A percentile compares a stretch with the other conserved stretches of the same genome.
These are phyloP conservation scores for Purshia tridentata DNA, from an alignment of 306 rosid genomes.

Conservation along the genomic window DNA sequence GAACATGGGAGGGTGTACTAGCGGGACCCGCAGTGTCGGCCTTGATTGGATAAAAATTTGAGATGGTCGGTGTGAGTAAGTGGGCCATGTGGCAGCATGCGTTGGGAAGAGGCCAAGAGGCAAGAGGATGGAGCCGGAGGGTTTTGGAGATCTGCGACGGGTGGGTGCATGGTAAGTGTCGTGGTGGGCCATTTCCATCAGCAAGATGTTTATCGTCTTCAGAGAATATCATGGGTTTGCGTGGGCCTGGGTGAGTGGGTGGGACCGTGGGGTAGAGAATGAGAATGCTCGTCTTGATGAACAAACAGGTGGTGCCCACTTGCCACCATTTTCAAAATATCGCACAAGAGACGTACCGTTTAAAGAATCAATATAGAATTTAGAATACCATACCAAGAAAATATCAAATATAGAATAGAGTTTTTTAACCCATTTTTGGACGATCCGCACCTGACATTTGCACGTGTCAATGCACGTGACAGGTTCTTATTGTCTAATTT, in stretches of 20 bases:
- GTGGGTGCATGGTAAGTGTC: conserved; percentile 9
- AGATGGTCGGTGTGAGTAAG: conserved; percentile 34
- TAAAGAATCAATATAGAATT: neutral
- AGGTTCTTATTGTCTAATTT: neutral
- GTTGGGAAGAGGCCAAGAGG: neutral
- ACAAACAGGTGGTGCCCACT: neutral
- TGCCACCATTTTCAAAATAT: neutral
- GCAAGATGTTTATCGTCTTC: conserved; percentile 19
- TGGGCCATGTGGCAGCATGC: conserved; percentile 27
- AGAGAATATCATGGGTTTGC: too few relatives aligned
- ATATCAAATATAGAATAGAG: neutral
- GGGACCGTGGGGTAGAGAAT: too few relatives aligned
- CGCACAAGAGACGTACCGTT: neutral
- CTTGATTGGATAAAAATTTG: conserved; percentile 8
- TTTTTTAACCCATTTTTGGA: neutral
- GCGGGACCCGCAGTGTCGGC: conserved; percentile 48
- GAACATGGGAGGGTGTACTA: conserved; percentile 11
- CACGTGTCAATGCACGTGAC: neutral
- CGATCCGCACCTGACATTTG: too few relatives aligned
- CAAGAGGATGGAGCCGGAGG: neutral
- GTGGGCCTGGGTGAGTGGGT: too few relatives aligned
- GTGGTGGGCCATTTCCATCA: conserved; percentile 2
- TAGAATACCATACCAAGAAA: too few relatives aligned
- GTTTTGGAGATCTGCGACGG: conserved; percentile 22
- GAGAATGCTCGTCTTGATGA: too few relatives aligned